These are phyloP conservation scores for Exophiala sp. DNA, from an alignment of 2,329 filamentous ascomycete genomes.

Conservation along the genomic window DNA sequence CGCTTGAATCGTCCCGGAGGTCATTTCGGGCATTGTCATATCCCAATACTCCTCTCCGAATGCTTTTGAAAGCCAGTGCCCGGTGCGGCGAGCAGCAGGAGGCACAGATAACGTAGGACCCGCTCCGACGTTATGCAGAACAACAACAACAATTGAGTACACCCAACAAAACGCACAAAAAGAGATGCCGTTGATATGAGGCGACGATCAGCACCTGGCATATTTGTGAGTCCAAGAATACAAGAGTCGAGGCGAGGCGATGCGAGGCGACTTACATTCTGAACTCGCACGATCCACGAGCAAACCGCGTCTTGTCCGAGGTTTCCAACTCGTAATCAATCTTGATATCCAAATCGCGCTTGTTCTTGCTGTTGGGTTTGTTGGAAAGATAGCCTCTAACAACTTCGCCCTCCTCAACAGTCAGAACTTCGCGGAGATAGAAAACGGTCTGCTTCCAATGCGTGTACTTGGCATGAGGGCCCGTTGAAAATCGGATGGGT, in stretches of 20 bases:
- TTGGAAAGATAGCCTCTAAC: constrained; percentile 69
- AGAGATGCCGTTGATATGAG: not conserved
- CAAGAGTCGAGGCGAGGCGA: not conserved
- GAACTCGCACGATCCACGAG: constrained; percentile 69
- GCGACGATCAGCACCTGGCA: constrained; percentile 14
- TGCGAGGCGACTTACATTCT: constrained; percentile 48
- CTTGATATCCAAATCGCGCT: constrained; percentile 86
- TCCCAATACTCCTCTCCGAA: not conserved
- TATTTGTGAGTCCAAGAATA: too few relatives aligned
- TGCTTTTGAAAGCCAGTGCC: not conserved
- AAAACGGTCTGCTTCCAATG: constrained; percentile 99
- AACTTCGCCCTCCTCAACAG: constrained; percentile 79
- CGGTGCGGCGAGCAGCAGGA: not conserved
- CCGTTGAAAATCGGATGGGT: constrained; percentile 91
- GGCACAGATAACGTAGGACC: not conserved
- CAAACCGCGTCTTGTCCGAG: constrained; percentile 62
- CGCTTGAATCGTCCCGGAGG: constrained; percentile 36
- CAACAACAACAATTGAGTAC: constrained; percentile 10
- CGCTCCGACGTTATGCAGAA: constrained; percentile 2
- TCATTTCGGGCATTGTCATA: constrained; percentile 30
- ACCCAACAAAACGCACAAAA: not conserved
- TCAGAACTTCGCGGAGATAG: constrained; percentile 89
- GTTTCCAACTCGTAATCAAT: constrained; percentile 78
- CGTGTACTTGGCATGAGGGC: constrained; percentile 97
- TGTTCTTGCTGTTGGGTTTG: constrained; percentile 89